Evolutionary conservation across 2,329 filamentous ascomycete genomes (phyloP), one percentile per base, ranked within the genome.

Genomic region (Grosmannia penicillata): DNA sequence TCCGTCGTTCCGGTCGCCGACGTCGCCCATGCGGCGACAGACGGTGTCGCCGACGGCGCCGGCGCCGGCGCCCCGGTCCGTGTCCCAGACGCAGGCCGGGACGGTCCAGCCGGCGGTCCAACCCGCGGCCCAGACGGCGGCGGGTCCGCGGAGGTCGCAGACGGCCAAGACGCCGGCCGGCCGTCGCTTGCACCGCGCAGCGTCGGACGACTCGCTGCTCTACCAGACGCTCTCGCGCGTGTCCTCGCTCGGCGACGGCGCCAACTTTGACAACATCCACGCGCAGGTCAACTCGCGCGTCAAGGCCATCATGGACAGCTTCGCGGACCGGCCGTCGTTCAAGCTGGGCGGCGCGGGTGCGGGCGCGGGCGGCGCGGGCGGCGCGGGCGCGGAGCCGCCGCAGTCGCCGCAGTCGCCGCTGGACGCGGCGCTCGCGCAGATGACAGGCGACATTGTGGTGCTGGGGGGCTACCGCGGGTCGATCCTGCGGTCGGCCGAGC

Each of bases 381-480:
- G 14, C 9, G 22, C 13, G 15, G 4, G 33, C 2, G 27, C 26
- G 2, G 21, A 17, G 18, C n/a, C 25, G 4, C 32, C 37, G 3
- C 40, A 35, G 14, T 34, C 41, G 33, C 41, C 43, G 4, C 18
- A 17, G 4, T 40, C 40, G 15, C 44, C 47, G 3, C 39, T 47
- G 7, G 68, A 78, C 50, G 65, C 55, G 14, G 62, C 65, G 52
- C 52, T 93, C 33, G 75, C 80, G 33, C 63, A 74, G 6, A 61
- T 94, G 18, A 82, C 76, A 0, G 87, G 89, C 1, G 89, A 96
- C 52, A 56, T 96, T 8, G 84, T 96, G 8, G 67, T 95, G 23
- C 69, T 96, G 52, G 89, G 89, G 17, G 89, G 89, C 13, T 94
- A 95, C 53, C 72, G 89, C 46, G 89, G 89, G 4, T 94, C 87